Evolutionary conservation across 495 filamentous ascomycete genomes (phyloP).

Genomic region (Tuber magnatum): DNA sequence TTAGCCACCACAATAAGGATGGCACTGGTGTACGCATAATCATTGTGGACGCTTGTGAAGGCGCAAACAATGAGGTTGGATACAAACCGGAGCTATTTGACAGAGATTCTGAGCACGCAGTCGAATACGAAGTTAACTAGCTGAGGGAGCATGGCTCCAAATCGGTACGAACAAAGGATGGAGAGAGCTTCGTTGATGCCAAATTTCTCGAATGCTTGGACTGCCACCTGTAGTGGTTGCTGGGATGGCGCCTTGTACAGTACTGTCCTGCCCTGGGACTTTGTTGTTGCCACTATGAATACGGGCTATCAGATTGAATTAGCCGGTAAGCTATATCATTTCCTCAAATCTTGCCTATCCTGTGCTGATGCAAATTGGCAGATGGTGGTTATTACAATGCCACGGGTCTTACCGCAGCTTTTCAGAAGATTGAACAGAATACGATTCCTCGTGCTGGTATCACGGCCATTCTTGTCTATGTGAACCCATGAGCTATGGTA

Average conservation of each 20-base stretch:
- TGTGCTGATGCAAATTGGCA: conserved; percentile 14
- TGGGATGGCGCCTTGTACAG: conserved; percentile 92
- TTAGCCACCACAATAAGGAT: conserved; percentile 97
- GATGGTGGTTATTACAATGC: conserved; percentile 92
- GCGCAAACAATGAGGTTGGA: conserved; percentile 80
- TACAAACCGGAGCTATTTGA: conserved; percentile 98
- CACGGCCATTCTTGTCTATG: conserved; percentile 90
- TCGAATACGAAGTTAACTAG: conserved; percentile 97
- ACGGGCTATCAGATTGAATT: conserved; percentile 92
- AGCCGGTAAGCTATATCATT: conserved; percentile 44
- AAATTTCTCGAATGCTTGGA: conserved; percentile 89
- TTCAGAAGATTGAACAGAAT: conserved; percentile 79
- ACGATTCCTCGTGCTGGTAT: conserved; percentile 90
- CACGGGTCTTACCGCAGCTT: conserved; percentile 77
- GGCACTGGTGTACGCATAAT: conserved; percentile 94
- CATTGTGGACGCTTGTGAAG: conserved; percentile 81
- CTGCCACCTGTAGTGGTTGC: conserved; percentile 87
- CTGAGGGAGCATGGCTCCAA: conserved; percentile 89
- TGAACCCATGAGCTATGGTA: conserved; percentile 88
- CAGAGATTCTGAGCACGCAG: conserved; percentile 81
- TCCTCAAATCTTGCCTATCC: neutral
- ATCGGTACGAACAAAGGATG: conserved; percentile 75
- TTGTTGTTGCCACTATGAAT: conserved; percentile 91
- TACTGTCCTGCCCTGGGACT: conserved; percentile 93
- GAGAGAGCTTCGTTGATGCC: conserved; percentile 86